phyloP scores from a whole-genome alignment of 129 eudicot species.

The Centaurea solstitialis region DNA sequence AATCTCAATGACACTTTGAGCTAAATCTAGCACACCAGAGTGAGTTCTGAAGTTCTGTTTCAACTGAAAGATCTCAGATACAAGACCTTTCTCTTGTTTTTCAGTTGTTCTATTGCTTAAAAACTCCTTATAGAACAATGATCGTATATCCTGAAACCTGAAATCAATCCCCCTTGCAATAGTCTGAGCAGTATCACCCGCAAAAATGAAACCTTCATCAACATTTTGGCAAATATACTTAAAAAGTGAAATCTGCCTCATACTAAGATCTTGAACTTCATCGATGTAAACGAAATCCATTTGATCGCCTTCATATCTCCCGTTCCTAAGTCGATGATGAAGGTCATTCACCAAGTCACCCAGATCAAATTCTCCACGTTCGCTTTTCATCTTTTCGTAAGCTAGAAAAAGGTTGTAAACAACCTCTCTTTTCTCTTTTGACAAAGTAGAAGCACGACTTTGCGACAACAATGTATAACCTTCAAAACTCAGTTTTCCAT shows the following conservation, averaged over 20 bases:
- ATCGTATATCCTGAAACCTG: constrained; percentile 49
- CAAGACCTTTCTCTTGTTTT: constrained; percentile 36
- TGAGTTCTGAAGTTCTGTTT: constrained; percentile 51
- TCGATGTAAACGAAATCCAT: constrained; percentile 54
- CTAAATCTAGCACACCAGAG: constrained; percentile 54
- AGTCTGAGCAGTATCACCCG: constrained; percentile 60
- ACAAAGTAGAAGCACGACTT: constrained; percentile 36
- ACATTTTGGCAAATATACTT: constrained; percentile 54
- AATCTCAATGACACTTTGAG: constrained; percentile 57
- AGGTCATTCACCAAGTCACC: constrained; percentile 54
- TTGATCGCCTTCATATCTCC: constrained; percentile 28
- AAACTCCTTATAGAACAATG: constrained; percentile 47
- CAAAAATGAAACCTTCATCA: constrained; percentile 50
- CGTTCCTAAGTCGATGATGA: constrained; percentile 35
- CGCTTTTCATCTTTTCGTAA: constrained; percentile 51
- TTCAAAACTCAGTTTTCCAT: constrained; percentile 19
- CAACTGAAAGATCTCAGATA: constrained; percentile 37
- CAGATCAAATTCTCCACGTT: constrained; percentile 48
- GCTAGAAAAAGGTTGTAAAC: constrained; percentile 40
- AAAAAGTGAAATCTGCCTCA: constrained; percentile 53
- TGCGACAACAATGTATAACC: constrained; percentile 36
- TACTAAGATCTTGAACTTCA: constrained; percentile 57
- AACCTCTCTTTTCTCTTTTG: constrained; percentile 17
- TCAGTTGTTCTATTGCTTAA: constrained; percentile 13
- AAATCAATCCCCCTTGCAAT: constrained; percentile 61